Evolutionary conservation across 257 asterid species (phyloP).

Genomic region (Nicotiana obtusifolia): DNA sequence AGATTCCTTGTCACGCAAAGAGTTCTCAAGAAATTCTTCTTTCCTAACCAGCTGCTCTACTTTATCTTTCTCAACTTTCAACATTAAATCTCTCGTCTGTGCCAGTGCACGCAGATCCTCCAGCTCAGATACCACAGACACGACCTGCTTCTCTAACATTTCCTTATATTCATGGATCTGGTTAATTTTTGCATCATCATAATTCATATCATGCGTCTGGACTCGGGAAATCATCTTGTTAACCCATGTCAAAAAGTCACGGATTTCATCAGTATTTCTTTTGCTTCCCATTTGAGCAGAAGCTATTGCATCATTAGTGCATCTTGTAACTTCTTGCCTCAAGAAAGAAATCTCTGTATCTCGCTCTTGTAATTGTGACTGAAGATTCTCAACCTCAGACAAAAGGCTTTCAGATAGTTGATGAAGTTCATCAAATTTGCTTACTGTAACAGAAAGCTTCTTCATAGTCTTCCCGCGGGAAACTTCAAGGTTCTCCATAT

Average conservation of each 20-base stretch:
- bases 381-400: slow-evolving; percentile 94
- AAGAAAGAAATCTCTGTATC: slow-evolving; percentile 93
- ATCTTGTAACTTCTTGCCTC: slow-evolving; percentile 94
- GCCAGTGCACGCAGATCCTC: slow-evolving; percentile 66
- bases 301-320: slow-evolving; percentile 79
- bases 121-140: slow-evolving; percentile 63
- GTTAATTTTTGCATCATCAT: slow-evolving; percentile 33
- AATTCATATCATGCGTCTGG: slow-evolving; percentile 36
- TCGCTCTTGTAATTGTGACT: slow-evolving; percentile 81
- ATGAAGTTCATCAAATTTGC: slow-evolving; percentile 94
- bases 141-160: slow-evolving; percentile 54
- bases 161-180: slow-evolving; percentile 43
- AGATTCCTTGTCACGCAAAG: slow-evolving; percentile 68
- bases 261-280: slow-evolving; percentile 59
- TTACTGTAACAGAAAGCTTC: slow-evolving; percentile 88
- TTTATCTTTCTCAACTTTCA: slow-evolving; percentile 70
- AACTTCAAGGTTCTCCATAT: slow-evolving; percentile 75
- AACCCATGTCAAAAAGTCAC: slow-evolving; percentile 62
- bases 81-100: slow-evolving; percentile 44
- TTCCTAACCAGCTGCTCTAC: slow-evolving; percentile 59
- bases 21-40: slow-evolving; percentile 55
- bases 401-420: slow-evolving; percentile 72
- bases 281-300: slow-evolving; percentile 62
- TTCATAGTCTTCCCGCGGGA: slow-evolving; percentile 85
- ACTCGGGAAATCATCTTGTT: slow-evolving; percentile 50